Percentiles rank a stretch among this genome's conserved stretches.
phyloP scores from a whole-genome alignment of 2,329 filamentous ascomycete genomes.

The Fonsecaea multimorphosa region DNA sequence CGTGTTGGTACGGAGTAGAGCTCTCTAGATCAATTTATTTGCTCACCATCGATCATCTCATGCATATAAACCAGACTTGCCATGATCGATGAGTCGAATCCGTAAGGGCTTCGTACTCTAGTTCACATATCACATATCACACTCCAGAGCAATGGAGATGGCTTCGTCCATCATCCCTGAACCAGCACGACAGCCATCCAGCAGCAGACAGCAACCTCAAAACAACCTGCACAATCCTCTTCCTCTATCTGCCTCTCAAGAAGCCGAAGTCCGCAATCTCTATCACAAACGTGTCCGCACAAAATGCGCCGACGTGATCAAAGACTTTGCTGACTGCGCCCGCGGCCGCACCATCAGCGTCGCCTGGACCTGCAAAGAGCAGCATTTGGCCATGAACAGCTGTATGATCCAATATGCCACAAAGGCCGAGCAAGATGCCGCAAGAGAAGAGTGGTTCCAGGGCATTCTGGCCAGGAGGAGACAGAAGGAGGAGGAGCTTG shows the following conservation, averaged over 20 bases:
- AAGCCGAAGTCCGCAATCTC: conserved; percentile 79
- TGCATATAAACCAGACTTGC: neutral
- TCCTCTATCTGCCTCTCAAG: conserved; percentile 80
- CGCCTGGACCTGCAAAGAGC: conserved; percentile 80
- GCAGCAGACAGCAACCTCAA: conserved; percentile 7
- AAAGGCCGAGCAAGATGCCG: conserved; percentile 81
- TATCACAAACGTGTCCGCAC: conserved; percentile 80
- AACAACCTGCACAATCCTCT: conserved; percentile 71
- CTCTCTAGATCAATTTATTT: conserved; percentile 11
- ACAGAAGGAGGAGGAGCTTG: conserved; percentile 67
- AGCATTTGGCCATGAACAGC: conserved; percentile 85
- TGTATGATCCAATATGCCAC: conserved; percentile 96
- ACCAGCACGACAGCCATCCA: conserved; percentile 20
- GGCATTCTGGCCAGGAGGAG: conserved; percentile 72
- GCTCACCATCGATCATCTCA: conserved; percentile 10
- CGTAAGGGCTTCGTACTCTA: neutral
- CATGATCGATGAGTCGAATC: neutral
- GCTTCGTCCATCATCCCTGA: conserved; percentile 29
- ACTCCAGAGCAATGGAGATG: conserved; percentile 31
- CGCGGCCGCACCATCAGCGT: conserved; percentile 83
- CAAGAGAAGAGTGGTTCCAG: conserved; percentile 92
- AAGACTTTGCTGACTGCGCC: conserved; percentile 91
- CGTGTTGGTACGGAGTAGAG: neutral
- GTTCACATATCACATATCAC: neutral
- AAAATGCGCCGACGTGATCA: conserved; percentile 78